Conservation (phyloP, 2,329 filamentous ascomycete genomes). For the Tolypocladium pustulatum region DNA sequence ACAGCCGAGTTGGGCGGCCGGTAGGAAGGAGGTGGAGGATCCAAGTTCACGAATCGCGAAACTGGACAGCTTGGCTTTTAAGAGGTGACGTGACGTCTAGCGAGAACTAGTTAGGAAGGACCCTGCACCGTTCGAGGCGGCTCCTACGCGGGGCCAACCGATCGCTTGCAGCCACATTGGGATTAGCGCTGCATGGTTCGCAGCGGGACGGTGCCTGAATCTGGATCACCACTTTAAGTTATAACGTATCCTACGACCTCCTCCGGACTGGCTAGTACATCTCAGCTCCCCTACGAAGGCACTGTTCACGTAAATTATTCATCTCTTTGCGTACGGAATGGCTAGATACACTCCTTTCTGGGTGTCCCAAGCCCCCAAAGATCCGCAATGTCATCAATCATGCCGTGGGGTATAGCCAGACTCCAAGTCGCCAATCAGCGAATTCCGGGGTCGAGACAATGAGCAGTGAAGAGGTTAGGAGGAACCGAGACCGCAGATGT, state of each 20-base stretch:
- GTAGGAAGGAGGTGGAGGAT: background rate
- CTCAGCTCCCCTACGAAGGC: background rate
- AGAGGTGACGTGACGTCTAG: background rate
- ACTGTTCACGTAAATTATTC: slow-evolving; percentile 2
- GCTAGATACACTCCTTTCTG: slow-evolving; percentile 13
- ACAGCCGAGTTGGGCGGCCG: background rate
- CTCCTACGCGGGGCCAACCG: background rate
- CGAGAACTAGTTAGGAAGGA: background rate
- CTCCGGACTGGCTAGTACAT: background rate
- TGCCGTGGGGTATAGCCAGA: slow-evolving; percentile 10
- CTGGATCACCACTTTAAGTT: too few relatives aligned
- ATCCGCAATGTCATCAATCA: slow-evolving; percentile 10
- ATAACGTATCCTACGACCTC: too few relatives aligned
- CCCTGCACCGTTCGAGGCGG: background rate
- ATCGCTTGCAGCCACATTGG: background rate
- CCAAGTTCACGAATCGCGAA: background rate
- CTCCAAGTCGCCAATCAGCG: slow-evolving; percentile 1
- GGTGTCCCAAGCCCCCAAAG: slow-evolving; percentile 8
- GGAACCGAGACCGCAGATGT: slow-evolving; percentile 8
- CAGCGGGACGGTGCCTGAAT: background rate
- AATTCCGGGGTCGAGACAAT: slow-evolving; percentile 2
- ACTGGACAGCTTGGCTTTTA: slow-evolving; percentile 3
- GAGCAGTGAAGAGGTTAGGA: slow-evolving; percentile 8
- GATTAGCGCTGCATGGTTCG: background rate
- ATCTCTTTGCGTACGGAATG: slow-evolving; percentile 11